These are phyloP conservation scores for Colletotrichum sp. DNA, from an alignment of 2,329 filamentous ascomycete genomes.

Conservation along the genomic window DNA sequence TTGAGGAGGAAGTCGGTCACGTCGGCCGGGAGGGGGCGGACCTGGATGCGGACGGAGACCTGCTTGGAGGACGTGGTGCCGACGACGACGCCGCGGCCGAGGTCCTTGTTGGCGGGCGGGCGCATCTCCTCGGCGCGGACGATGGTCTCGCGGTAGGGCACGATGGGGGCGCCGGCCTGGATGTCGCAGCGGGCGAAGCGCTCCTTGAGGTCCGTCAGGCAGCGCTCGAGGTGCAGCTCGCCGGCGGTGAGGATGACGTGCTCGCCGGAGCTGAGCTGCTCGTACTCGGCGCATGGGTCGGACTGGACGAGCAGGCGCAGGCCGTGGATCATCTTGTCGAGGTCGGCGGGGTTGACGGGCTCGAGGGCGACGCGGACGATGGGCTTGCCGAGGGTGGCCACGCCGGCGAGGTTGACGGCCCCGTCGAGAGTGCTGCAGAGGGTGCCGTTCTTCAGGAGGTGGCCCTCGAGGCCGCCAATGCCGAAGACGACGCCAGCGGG, in stretches of 20 bases:
- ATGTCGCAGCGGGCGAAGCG: slow-evolving; percentile 94
- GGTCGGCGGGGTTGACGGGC: slow-evolving; percentile 84
- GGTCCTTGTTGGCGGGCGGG: slow-evolving; percentile 80
- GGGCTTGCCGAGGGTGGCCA: slow-evolving; percentile 79
- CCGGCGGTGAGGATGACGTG: slow-evolving; percentile 95
- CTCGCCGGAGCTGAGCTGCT: slow-evolving; percentile 90
- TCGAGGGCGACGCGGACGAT: slow-evolving; percentile 98
- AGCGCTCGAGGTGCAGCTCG: slow-evolving; percentile 92
- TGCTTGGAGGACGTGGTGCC: slow-evolving; percentile 85
- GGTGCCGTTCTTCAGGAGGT: slow-evolving; percentile 95
- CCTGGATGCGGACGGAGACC: slow-evolving; percentile 75
- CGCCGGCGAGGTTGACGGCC: slow-evolving; percentile 87
- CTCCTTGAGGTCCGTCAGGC: slow-evolving; percentile 90
- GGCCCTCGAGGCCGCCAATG: slow-evolving; percentile 88
- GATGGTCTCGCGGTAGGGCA: slow-evolving; percentile 94
- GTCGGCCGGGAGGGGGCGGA: slow-evolving; percentile 76
- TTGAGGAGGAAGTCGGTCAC: slow-evolving; percentile 88
- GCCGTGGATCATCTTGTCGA: slow-evolving; percentile 94
- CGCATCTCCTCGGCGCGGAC: slow-evolving; percentile 91
- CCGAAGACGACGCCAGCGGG: slow-evolving; percentile 96
- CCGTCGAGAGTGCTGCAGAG: slow-evolving; percentile 88
- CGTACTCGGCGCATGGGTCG: slow-evolving; percentile 94
- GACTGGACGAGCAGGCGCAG: slow-evolving; percentile 88
- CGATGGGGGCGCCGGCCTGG: slow-evolving; percentile 91
- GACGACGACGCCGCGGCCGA: slow-evolving; percentile 82